Evolutionary conservation across 1,284 basidiomycete genomes (phyloP).

Genomic region (Melampsora abietis-canadensis): DNA sequence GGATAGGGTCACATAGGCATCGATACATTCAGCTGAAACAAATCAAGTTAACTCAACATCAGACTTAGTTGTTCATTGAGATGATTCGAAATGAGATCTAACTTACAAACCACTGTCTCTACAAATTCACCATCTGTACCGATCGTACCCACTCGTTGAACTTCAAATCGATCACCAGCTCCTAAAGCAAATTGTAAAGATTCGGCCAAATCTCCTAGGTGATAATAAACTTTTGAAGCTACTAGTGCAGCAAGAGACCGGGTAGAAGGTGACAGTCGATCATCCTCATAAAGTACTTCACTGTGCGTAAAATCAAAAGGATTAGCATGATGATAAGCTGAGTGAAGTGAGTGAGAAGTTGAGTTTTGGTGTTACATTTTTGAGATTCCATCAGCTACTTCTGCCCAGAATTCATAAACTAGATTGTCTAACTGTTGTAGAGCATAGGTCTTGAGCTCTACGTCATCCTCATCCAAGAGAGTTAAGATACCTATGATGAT

Average conservation of each 20-base stretch:
- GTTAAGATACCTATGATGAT: constrained; percentile 69
- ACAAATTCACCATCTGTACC: constrained; percentile 75
- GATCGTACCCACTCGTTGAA: constrained; percentile 60
- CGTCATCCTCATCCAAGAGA: constrained; percentile 79
- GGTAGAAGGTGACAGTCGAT: constrained; percentile 66
- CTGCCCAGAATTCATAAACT: constrained; percentile 92
- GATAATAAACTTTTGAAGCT: constrained; percentile 93
- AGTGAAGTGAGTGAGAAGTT: constrained; percentile 44
- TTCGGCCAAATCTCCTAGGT: constrained; percentile 87
- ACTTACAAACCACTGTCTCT: constrained; percentile 86
- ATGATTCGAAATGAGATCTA: constrained; percentile 15
- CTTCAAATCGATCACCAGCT: constrained; percentile 78
- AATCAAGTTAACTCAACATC: not conserved
- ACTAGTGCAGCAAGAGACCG: constrained; percentile 79
- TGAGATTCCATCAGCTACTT: constrained; percentile 89
- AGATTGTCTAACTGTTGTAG: constrained; percentile 74
- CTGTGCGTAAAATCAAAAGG: constrained; percentile 56
- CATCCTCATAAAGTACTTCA: constrained; percentile 78
- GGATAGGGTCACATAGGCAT: constrained; percentile 69
- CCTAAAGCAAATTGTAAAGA: constrained; percentile 86
- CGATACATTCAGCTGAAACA: constrained; percentile 78
- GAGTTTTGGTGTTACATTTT: constrained; percentile 62
- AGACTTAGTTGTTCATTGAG: too few species aligned
- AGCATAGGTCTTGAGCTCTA: constrained; percentile 81
- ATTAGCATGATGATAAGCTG: constrained; percentile 4